phyloP scores from a whole-genome alignment of 2,329 filamentous ascomycete genomes.

The Ceratocystis harringtonii region DNA sequence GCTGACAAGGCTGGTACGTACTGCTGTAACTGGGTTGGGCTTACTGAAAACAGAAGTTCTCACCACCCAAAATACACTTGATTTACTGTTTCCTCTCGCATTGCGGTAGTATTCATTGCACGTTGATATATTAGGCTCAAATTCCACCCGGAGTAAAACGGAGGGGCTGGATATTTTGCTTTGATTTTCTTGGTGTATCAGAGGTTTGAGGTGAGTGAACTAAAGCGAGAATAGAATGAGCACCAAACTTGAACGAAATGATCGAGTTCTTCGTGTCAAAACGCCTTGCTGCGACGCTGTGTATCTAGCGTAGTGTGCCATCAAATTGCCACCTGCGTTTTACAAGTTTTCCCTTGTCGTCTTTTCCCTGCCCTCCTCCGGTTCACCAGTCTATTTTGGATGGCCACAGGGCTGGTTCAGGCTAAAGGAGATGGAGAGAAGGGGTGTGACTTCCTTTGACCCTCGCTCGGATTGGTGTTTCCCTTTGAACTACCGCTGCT shows the following conservation, averaged over 20 bases:
- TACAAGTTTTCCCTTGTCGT: not conserved
- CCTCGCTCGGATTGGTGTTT: not conserved
- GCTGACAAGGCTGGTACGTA: not conserved
- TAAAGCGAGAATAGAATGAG: not conserved
- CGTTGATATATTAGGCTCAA: not conserved
- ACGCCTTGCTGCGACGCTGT: not conserved
- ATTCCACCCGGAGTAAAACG: not conserved
- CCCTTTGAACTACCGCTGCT: not conserved
- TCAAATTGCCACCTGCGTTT: not conserved
- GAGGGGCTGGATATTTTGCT: not conserved
- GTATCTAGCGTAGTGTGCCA: not conserved
- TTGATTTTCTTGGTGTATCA: not conserved
- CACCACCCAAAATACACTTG: too few species aligned
- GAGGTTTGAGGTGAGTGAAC: not conserved
- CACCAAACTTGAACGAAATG: not conserved
- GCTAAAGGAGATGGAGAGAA: not conserved
- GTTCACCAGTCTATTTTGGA: not conserved
- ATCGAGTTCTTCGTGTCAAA: not conserved
- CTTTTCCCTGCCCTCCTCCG: not conserved
- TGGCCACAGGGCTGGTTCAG: not conserved
- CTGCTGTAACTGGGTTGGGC: not conserved
- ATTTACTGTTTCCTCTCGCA: too few species aligned
- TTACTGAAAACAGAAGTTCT: not conserved
- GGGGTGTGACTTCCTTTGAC: not conserved
- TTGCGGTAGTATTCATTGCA: too few species aligned